Evolutionary conservation across 345 rosid species (phyloP), one percentile per base, ranked within the genome.

Genomic region (Sonneratia alba): DNA sequence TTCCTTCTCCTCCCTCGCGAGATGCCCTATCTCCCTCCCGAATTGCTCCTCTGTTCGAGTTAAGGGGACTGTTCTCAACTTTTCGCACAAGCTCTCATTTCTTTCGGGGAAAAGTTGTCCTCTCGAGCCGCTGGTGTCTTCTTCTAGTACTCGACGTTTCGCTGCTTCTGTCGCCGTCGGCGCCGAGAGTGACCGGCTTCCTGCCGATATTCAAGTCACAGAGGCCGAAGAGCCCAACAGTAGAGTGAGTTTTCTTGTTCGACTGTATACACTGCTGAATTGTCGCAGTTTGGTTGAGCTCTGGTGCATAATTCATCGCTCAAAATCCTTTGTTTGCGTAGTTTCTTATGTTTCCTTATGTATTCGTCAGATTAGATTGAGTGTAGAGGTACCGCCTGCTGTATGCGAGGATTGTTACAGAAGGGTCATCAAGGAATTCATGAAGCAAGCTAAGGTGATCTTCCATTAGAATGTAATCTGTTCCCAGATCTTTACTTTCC

Each of bases 391-490:
- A 69, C 98, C 98, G 3, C 70, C 76, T 2, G 80, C 78, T 64
- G 95, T 90, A 1, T 87, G 97, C 48, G 82, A 86, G 79, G 93
- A 94, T 83, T 88, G 98, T 74, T 85, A 87, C 85, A 82, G 75
- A 64, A 81, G 89, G 75, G 96, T 91, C 63, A 72, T 91, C 64
- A 80, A 71, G 15, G 95, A 91, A 72, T 84, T 94, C 71, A 86
- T 76, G 86, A 91, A 85, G 82, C 82, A 80, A 73, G 86, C 87
- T 48, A 94, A 91, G 95, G 97, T 91, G 71, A 71, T 71, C 69
- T 21, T 37, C 21, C 4, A 0, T 59, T 45, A 8, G 37, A 36
- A 4, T 0, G 34, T 62, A n/a, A 34, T 7, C 63, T 22, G 36
- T 32, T 61, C 13, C 22, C 34, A 6, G 65, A 9, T 53, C 22